Conservation (phyloP, 257 asterid species). For the Jasminum sambac region DNA sequence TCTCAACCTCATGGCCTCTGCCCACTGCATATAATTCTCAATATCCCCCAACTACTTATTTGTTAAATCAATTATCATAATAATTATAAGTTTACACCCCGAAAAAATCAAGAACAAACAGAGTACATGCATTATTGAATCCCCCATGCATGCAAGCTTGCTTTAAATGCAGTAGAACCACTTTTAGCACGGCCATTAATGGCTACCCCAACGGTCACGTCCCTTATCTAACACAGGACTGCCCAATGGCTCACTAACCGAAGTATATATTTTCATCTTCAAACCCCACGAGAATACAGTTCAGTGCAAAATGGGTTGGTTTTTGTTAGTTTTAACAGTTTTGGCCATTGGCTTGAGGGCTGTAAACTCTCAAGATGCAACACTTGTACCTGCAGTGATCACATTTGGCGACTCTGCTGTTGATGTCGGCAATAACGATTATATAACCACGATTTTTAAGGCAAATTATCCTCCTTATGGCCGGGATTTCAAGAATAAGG, state of each 20-base stretch:
- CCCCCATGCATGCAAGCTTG: conserved; percentile 10
- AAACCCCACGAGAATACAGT: background rate
- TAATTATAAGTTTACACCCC: conserved; percentile 10
- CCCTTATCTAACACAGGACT: conserved; percentile 18
- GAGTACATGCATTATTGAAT: background rate
- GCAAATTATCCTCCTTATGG: conserved; percentile 95
- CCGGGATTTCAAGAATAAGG: conserved; percentile 53
- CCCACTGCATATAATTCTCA: conserved; percentile 27
- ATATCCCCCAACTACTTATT: conserved; percentile 40
- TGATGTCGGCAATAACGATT: conserved; percentile 88
- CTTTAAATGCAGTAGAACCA: conserved; percentile 49
- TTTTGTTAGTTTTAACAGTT: conserved; percentile 31
- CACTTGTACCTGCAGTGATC: conserved; percentile 78
- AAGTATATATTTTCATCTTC: background rate
- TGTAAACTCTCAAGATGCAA: conserved; percentile 41
- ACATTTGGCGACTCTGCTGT: conserved; percentile 82
- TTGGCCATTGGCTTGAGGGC: conserved; percentile 22
- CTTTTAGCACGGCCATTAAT: conserved; percentile 45
- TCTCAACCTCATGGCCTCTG: conserved; percentile 29
- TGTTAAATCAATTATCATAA: conserved; percentile 20
- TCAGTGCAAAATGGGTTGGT: conserved; percentile 16
- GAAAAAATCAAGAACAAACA: background rate
- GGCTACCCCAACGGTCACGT: conserved; percentile 51
- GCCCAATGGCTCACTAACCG: background rate
- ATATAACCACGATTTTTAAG: conserved; percentile 54